Conservation (phyloP, 768 basidiomycete species). For the Lactifluus pinguis region DNA sequence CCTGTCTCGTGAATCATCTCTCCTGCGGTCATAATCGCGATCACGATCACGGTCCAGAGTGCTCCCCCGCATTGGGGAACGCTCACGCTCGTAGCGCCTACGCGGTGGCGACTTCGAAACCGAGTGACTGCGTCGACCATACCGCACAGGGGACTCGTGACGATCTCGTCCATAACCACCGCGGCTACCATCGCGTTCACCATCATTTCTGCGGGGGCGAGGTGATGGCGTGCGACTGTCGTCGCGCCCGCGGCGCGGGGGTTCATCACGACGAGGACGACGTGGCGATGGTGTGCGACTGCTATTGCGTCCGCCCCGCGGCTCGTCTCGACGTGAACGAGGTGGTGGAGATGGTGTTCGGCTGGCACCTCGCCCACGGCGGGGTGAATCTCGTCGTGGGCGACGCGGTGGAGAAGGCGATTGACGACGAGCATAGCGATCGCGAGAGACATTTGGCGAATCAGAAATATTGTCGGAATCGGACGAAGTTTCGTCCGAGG, state of each 20-base stretch:
- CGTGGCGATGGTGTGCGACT: not conserved
- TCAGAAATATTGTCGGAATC: conserved; percentile 33
- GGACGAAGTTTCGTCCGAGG: conserved; percentile 30
- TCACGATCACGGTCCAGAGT: conserved; percentile 5
- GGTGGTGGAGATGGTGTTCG: conserved; percentile 20
- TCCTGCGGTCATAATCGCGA: conserved; percentile 2
- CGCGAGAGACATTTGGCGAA: conserved; percentile 28
- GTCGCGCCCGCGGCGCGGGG: conserved; percentile 3
- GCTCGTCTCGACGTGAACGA: conserved; percentile 19
- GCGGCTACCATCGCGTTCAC: not conserved
- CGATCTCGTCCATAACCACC: conserved; percentile 2
- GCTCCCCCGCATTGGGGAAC: conserved; percentile 8
- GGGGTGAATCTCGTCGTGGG: conserved; percentile 20
- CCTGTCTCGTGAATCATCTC: conserved; percentile 16
- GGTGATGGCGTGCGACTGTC: conserved; percentile 14
- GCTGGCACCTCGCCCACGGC: conserved; percentile 16
- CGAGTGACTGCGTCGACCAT: conserved; percentile 14
- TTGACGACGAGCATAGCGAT: conserved; percentile 23
- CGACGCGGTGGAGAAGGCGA: conserved; percentile 29
- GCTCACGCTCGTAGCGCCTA: not conserved
- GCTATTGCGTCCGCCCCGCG: not conserved
- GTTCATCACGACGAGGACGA: not conserved
- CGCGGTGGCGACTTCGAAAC: conserved; percentile 11
- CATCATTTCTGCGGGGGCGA: conserved; percentile 5
- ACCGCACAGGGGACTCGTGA: conserved; percentile 1